Percentiles rank a stretch among this genome's conserved stretches.
Evolutionary conservation across 2,329 filamentous ascomycete genomes (phyloP).

Genomic region (Alternaria dauci): DNA sequence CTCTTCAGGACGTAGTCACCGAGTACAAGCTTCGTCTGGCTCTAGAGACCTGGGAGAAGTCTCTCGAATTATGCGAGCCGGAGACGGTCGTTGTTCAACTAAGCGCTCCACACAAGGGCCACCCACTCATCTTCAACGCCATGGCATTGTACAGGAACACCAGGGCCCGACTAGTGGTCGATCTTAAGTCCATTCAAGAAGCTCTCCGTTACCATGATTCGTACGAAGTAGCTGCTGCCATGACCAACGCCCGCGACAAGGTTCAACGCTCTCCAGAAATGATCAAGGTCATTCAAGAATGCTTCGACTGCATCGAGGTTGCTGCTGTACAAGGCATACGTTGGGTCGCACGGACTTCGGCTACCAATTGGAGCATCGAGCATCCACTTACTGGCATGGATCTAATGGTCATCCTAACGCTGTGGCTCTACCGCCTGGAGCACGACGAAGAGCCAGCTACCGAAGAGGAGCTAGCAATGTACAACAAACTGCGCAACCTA

Average conservation of each 20-base stretch:
- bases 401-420: slow-evolving; percentile 94
- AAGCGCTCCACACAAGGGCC: slow-evolving; percentile 93
- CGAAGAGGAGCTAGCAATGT: slow-evolving; percentile 86
- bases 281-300: slow-evolving; percentile 98
- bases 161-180: slow-evolving; percentile 88
- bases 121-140: slow-evolving; percentile 96
- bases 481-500: slow-evolving; percentile 87
- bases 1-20: slow-evolving; percentile 94
- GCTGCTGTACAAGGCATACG: slow-evolving; percentile 93
- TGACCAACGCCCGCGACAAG: slow-evolving; percentile 92
- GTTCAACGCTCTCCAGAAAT: slow-evolving; percentile 96
- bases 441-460: slow-evolving; percentile 93
- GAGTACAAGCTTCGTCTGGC: slow-evolving; percentile 97
- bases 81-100: slow-evolving; percentile 88
- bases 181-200: slow-evolving; percentile 94
- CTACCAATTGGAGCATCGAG: slow-evolving; percentile 99
- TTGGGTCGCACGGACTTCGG: slow-evolving; percentile 97
- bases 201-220: slow-evolving; percentile 96
- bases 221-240: slow-evolving; percentile 94
- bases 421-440: slow-evolving; percentile 99
- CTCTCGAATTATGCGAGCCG: slow-evolving; percentile 89
- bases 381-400: slow-evolving; percentile 96
- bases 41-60: slow-evolving; percentile 98
- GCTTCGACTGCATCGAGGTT: slow-evolving; percentile 97
- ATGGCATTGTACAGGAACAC: slow-evolving; percentile 97